Evolutionary conservation across 2,329 filamentous ascomycete species (phyloP), one percentile per base, ranked within the genome.

Genomic region (Huntiella bhutanensis): DNA sequence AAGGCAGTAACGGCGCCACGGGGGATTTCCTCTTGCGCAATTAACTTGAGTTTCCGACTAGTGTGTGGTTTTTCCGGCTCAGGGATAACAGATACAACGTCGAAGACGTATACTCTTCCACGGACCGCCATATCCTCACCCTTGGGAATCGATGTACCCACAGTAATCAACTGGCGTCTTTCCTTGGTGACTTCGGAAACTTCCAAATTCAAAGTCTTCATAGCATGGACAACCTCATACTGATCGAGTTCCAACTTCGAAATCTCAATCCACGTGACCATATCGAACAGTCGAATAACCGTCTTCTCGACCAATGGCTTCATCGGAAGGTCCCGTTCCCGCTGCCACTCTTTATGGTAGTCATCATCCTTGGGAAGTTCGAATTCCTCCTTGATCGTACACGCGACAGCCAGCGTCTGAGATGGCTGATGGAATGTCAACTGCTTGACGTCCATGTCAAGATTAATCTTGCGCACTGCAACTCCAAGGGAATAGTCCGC

Each of bases 181-280:
- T 94, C 82, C 57, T 91, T 84, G 0, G 86, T 95, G 33, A 80
- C 77, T 61, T 98, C 91, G 0, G 87, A 95, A 5, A 93, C 70
- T 60, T 96, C 91, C 11, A 98, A 73, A 46, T 82, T 80, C 35
- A 96, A 70, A 4, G 81, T 80, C 59, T 88, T 79, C 55, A 96
- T 74, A 51, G 81, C 84, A 58, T 91, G 79, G 11, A 93, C 69
- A 10, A 77, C 73, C 62, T 95, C 88, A 51, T 71, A 78, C 0
- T 74, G 65, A 46, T 87, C 82, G 53, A 94, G 70, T 38, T 77
- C 66, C 45, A 86, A 66, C 17, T 71, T 77, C 57, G 94, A 82
- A 49, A 96, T 81, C 34, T 87, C 68, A 0, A 74, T 74, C 77
- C 84, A 87, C 3, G 75, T 85, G 40, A 70, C 68, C 0, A 85